These are phyloP conservation scores for Pseudonitzschia pungens DNA, from an alignment of 108 stramenopile genomes.

Conservation along the genomic window DNA sequence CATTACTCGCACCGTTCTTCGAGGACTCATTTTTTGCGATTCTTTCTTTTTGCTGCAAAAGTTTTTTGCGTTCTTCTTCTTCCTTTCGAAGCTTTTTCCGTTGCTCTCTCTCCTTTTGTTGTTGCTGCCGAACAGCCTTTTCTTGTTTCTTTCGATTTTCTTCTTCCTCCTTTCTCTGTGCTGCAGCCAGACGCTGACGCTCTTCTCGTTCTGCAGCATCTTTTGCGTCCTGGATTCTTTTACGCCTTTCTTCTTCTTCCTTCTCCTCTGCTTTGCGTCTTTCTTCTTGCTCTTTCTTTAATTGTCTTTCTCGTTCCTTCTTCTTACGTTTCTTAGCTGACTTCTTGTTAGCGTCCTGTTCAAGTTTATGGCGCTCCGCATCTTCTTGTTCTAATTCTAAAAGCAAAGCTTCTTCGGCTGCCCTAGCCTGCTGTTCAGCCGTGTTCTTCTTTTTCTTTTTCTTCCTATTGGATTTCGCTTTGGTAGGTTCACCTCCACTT, in stretches of 20 bases:
- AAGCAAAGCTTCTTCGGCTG: constrained; percentile 81
- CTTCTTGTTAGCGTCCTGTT: constrained; percentile 72
- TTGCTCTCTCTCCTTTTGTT: constrained; percentile 22
- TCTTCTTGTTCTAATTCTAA: constrained; percentile 79
- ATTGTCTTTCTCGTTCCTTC: constrained; percentile 81
- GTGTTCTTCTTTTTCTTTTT: constrained; percentile 74
- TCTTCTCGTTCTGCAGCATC: constrained; percentile 51
- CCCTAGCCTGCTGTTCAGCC: constrained; percentile 78
- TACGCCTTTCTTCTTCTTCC: constrained; percentile 48
- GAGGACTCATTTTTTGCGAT: neutral
- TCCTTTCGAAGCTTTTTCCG: constrained; percentile 25
- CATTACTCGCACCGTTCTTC: neutral
- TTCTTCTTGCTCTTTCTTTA: constrained; percentile 74
- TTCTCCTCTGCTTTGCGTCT: constrained; percentile 57
- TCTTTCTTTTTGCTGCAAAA: neutral
- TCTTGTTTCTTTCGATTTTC: constrained; percentile 38
- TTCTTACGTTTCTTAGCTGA: constrained; percentile 87
- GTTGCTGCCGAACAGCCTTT: constrained; percentile 30
- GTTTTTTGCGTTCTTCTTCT: constrained; percentile 12
- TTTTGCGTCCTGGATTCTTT: constrained; percentile 43
- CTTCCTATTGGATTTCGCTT: constrained; percentile 9
- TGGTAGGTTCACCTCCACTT: neutral
- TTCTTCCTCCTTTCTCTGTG: constrained; percentile 42
- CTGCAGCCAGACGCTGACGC: constrained; percentile 28
- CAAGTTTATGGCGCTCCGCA: constrained; percentile 65